Conservation (phyloP, 805 yeast genomes). For the Starmerella riodocensis region DNA sequence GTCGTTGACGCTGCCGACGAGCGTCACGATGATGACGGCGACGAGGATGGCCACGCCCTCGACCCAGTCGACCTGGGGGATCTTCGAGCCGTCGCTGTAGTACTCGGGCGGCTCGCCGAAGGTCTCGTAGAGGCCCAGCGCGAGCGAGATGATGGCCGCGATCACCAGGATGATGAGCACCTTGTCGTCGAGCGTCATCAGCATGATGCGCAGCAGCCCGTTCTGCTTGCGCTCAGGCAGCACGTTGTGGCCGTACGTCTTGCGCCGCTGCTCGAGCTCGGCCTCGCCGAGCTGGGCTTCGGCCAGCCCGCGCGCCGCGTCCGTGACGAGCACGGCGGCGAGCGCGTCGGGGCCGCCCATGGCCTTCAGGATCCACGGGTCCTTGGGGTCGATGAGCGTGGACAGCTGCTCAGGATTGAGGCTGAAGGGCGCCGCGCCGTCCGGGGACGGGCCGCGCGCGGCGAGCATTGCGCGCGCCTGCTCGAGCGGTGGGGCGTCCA, state of each 20-base stretch:
- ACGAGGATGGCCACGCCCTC: slow-evolving; percentile 96
- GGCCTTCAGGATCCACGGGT: slow-evolving; percentile 26
- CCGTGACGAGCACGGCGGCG: slow-evolving; percentile 24
- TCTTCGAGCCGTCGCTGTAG: slow-evolving; percentile 62
- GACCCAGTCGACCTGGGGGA: slow-evolving; percentile 92
- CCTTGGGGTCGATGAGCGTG: slow-evolving; percentile 30
- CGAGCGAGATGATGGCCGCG: slow-evolving; percentile 82
- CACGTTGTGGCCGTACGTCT: slow-evolving; percentile 52
- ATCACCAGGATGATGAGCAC: slow-evolving; percentile 68
- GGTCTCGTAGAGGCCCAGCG: slow-evolving; percentile 82
- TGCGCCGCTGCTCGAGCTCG: slow-evolving; percentile 28
- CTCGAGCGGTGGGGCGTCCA: no score
- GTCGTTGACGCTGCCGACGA: slow-evolving; percentile 92
- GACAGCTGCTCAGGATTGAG: slow-evolving; percentile 18
- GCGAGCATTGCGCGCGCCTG: slow-evolving; percentile 15
- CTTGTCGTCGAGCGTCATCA: slow-evolving; percentile 81
- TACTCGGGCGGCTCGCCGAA: slow-evolving; percentile 68
- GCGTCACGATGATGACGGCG: slow-evolving; percentile 79
- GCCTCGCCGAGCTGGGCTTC: slow-evolving; percentile 17
- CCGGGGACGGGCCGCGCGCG: slow-evolving; percentile 3
- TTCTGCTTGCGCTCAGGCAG: slow-evolving; percentile 64
- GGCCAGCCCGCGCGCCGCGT: slow-evolving; percentile 25
- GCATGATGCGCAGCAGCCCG: slow-evolving; percentile 52
- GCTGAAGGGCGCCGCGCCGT: slow-evolving; percentile 9
- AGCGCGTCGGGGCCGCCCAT: slow-evolving; percentile 30